Evolutionary conservation across 2,329 filamentous ascomycete species (phyloP), one percentile per base, ranked within the genome.

Genomic region (Zymoseptoria crescenta): DNA sequence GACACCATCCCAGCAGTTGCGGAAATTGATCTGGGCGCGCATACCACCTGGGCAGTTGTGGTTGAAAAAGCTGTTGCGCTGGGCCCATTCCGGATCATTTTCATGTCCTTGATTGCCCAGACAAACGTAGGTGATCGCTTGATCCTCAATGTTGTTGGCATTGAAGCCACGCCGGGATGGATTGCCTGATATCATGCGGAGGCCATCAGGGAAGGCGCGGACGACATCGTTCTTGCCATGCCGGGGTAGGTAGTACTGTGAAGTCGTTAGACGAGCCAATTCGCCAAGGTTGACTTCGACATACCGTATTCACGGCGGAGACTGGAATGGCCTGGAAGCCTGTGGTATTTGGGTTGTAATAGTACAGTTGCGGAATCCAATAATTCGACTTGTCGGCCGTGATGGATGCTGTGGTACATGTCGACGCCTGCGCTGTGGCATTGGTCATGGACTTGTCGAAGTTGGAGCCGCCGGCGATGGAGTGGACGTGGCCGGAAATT

Each of bases 321-420:
- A 45, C 35, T 6, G 35, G 35, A 7, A 45, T 45, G 35, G 35
- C 35, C 35, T 45, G 35, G 35, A 45, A 45, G n/a, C 35, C 35
- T n/a, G 35, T 45, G 35, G 35, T 45, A 13, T 45, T 45, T 45
- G 35, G 35, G 35, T 45, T 45, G 35, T 45, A 45, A 7, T 87
- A 91, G 75, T 86, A 91, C 2, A 92, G 75, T 28, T 79, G 78
- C 1, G 89, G 88, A 58, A 86, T 84, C 89, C 89, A 92, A 78
- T 93, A 92, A 73, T 87, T 87, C 67, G 82, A 87, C 71, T 84
- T 80, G 74, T 91, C 88, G 57, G 82, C 83, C 67, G 80, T 83
- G 52, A 63, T 54, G 8, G 61, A 24, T 24, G 69, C 62, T 20
- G 65, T 69, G 16, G 63, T 68, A 61, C 68, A 93, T 29, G 81